These are phyloP conservation scores for Mycena chlorophos DNA, from an alignment of 768 basidiomycete genomes.

Conservation along the genomic window DNA sequence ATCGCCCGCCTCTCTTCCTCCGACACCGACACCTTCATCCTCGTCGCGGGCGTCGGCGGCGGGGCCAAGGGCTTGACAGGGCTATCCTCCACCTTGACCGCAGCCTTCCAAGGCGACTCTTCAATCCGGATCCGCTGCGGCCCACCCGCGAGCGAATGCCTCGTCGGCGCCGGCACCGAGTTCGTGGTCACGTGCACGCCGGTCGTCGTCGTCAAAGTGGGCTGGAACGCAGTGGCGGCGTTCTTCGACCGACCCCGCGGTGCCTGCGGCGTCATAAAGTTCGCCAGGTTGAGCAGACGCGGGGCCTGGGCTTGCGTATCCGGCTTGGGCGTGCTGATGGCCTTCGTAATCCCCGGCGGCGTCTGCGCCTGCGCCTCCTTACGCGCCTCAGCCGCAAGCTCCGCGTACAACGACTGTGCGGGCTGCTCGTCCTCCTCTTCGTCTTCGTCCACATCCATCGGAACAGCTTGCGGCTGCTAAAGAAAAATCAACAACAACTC, in stretches of 20 bases:
- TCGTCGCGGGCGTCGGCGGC: conserved; percentile 39
- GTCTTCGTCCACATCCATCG: conserved; percentile 18
- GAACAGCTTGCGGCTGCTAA: neutral
- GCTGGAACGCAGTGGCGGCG: neutral
- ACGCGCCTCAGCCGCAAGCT: conserved; percentile 3
- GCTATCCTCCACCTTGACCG: conserved; percentile 32
- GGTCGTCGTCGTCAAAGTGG: neutral
- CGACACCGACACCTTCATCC: conserved; percentile 30
- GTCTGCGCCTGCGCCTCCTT: neutral
- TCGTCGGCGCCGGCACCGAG: neutral
- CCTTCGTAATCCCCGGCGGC: neutral
- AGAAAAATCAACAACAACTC: neutral
- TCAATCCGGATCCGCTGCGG: conserved; percentile 17
- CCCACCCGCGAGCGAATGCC: conserved; percentile 18
- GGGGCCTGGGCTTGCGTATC: neutral
- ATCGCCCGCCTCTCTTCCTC: conserved; percentile 15
- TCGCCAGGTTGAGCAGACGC: conserved; percentile 8
- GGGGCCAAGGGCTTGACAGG: conserved; percentile 39
- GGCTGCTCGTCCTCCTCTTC: no score
- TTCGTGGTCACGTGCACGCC: neutral
- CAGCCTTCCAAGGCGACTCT: conserved; percentile 23
- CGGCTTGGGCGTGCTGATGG: neutral
- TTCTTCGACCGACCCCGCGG: no score
- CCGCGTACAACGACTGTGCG: conserved; percentile 9
- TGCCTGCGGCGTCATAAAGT: conserved; percentile 21